Base-by-base conservation (phyloP, 1,139 yeast genomes). In the Pichia norvegensis region DNA sequence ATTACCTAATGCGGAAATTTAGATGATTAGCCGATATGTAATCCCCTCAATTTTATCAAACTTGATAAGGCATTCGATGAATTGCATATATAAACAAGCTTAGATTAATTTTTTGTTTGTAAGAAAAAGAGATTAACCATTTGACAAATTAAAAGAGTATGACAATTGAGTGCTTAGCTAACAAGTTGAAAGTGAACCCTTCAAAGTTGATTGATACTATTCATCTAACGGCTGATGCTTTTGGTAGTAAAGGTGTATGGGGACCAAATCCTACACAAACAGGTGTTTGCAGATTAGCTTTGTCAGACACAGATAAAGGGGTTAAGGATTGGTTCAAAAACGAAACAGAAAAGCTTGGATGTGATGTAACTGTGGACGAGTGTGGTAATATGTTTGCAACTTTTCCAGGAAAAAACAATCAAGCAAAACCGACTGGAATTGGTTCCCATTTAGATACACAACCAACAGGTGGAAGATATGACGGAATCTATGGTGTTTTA, bases 371-470 rank as follows among this genome's bases (percentile, higher is more conserved):
- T 33, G 65, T 81, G 41, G 90, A 82, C 60, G 71, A 75, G 49
- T 68, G 81, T 60, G 88, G 90, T 17, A 81, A 77, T 58, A 79
- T 81, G 35, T 82, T 81, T 63, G 81, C 83, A 16, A 67, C 76
- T 22, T 78, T 70, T 47, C 82, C 84, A 0, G 87, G 87, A 5
- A 70, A 74, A 42, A 61, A 65, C 33, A 63, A 64, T 31, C 66
- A 64, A 38, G 64, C 65, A 21, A 60, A 70, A 7, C 84, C 88
- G 13, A 79, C 81, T 2, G 87, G 77, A 13, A 78, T 81, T 51
- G 88, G 90, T 0, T 80, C 87, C 0, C 88, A 82, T 62, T 64
- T 82, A 47, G 88, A 82, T 57, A 82, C 88, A 1, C 88, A 82
- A 63, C 88, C 88, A n/a, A 79, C 80, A 7, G 88, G 88, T 29